phyloP scores from a whole-genome alignment of 768 basidiomycete genomes.

The Auriscalpium vulgare region DNA sequence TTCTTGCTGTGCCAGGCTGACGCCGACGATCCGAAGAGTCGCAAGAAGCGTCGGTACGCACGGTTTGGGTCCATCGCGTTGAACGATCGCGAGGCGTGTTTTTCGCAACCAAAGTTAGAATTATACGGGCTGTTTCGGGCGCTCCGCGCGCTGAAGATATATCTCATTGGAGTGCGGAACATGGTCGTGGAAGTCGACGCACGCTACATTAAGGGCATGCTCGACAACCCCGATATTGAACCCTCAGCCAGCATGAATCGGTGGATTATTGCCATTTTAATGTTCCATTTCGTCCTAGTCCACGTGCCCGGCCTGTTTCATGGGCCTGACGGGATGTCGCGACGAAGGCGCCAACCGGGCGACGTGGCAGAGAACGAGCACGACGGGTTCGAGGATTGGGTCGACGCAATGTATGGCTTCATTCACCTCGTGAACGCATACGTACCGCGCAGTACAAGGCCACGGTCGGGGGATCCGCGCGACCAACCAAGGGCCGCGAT shows the following conservation, averaged over 20 bases:
- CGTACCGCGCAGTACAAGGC: too few relatives aligned
- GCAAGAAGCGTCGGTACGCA: constrained; percentile 12
- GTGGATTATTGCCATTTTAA: constrained; percentile 33
- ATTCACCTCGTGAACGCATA: too few relatives aligned
- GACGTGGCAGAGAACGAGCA: too few relatives aligned
- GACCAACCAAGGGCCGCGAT: too few relatives aligned
- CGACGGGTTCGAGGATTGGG: too few relatives aligned
- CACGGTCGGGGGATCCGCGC: too few relatives aligned
- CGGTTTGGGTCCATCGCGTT: constrained; percentile 33
- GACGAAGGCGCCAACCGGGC: too few relatives aligned
- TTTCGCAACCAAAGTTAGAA: constrained; percentile 22
- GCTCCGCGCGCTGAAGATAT: constrained; percentile 1
- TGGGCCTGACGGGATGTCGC: constrained; percentile 27
- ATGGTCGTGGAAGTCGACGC: too few relatives aligned
- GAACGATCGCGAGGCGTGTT: constrained; percentile 19
- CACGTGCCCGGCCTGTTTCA: constrained; percentile 26
- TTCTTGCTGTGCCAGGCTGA: constrained; percentile 22
- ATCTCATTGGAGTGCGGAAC: too few relatives aligned
- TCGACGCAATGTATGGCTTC: too few relatives aligned
- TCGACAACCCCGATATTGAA: constrained; percentile 30
- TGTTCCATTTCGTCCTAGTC: constrained; percentile 28
- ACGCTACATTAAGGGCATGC: constrained; percentile 31
- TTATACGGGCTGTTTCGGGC: constrained; percentile 20
- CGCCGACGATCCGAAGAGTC: constrained; percentile 3
- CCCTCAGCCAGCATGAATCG: constrained; percentile 31